Percentiles rank a stretch among this genome's conserved stretches.
Conservation (phyloP, 495 filamentous ascomycete genomes). For the Aspergillus saccharolyticus region DNA sequence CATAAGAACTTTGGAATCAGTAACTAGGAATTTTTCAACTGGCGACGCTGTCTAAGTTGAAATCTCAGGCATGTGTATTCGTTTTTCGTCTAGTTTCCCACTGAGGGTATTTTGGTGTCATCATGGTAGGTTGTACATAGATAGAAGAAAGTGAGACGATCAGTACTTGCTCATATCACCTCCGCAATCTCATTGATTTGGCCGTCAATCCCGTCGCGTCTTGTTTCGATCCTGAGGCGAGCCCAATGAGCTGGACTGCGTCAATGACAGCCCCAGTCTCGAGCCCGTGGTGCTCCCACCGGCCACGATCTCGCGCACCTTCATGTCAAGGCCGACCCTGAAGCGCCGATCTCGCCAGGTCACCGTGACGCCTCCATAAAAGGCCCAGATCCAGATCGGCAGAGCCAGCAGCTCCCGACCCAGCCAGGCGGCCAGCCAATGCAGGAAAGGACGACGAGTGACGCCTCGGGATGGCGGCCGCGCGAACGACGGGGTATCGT, state of each 20-base stretch:
- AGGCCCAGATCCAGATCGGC: constrained; percentile 82
- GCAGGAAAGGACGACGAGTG: constrained; percentile 51
- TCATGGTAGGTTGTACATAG: background rate
- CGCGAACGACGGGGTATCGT: constrained; percentile 69
- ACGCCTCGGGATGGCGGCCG: constrained; percentile 27
- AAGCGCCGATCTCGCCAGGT: constrained; percentile 82
- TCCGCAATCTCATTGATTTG: background rate
- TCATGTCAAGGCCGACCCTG: constrained; percentile 77
- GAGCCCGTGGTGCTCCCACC: constrained; percentile 6
- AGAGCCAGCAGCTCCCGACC: constrained; percentile 77
- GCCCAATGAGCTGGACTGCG: background rate
- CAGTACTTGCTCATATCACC: background rate
- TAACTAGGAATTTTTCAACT: background rate
- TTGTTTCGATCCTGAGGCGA: constrained; percentile 14
- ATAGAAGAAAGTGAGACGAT: background rate
- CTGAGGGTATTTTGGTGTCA: background rate
- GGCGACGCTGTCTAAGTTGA: background rate
- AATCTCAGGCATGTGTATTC: background rate
- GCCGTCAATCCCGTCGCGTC: constrained; percentile 26
- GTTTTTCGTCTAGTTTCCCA: background rate
- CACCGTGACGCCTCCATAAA: constrained; percentile 77
- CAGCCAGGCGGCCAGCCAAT: constrained; percentile 81
- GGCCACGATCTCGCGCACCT: constrained; percentile 50
- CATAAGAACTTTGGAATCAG: background rate
- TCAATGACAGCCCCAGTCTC: constrained; percentile 13